Percentiles rank a stretch among this genome's conserved stretches.
These are phyloP conservation scores for Linum tenue DNA, from an alignment of 345 rosid species.

Conservation along the genomic window DNA sequence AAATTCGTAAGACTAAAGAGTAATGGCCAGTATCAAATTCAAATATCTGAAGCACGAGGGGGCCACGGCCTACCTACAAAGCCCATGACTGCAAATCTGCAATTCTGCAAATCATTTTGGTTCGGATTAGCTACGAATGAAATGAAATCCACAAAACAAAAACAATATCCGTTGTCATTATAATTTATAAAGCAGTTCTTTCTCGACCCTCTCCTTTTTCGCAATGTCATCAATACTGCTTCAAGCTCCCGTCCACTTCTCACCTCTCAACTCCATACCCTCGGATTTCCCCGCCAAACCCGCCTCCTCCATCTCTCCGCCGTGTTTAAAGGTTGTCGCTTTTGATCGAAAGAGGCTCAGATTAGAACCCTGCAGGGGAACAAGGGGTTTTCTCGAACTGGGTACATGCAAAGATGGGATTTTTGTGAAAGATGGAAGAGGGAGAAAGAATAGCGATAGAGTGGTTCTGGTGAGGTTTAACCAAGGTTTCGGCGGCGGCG, in stretches of 20 bases:
- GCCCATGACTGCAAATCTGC: not conserved
- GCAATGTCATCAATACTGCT: conserved; percentile 36
- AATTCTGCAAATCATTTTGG: not conserved
- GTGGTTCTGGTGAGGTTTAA: conserved; percentile 51
- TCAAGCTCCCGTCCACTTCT: conserved; percentile 29
- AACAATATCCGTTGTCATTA: not conserved
- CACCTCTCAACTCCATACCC: conserved; percentile 13
- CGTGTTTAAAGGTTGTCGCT: conserved; percentile 27
- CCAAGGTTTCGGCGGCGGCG: conserved; percentile 59
- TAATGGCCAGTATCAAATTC: no score
- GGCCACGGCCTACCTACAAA: no score
- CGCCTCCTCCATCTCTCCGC: conserved; percentile 13
- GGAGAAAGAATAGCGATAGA: conserved; percentile 28
- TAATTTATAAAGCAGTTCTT: not conserved
- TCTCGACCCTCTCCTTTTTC: not conserved
- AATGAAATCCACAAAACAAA: not conserved
- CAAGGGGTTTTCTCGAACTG: conserved; percentile 24
- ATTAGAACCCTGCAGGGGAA: conserved; percentile 28
- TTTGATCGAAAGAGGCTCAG: conserved; percentile 24
- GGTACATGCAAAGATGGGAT: conserved; percentile 28
- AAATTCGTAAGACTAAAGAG: no score
- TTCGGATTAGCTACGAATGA: not conserved
- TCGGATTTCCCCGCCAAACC: conserved; percentile 20
- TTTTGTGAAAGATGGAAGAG: conserved; percentile 25
- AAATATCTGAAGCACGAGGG: no score